Evolutionary conservation across 2,329 filamentous ascomycete species (phyloP), one percentile per base, ranked within the genome.

Genomic region (Trichoderma sp.): DNA sequence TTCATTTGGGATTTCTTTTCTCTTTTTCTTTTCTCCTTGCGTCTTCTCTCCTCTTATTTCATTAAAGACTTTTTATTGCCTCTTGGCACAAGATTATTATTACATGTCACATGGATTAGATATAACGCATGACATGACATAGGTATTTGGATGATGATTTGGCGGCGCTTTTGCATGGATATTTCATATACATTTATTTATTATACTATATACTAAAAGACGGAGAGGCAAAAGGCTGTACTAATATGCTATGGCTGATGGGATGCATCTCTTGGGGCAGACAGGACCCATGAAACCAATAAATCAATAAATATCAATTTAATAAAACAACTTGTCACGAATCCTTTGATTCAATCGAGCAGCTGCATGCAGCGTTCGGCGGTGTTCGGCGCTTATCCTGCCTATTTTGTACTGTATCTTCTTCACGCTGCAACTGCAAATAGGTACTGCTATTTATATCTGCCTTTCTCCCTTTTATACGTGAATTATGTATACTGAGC

Each of bases 261-360:
- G n/a, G n/a, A 56, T 34, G 21, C 63, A 36, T 60, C 34, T 68
- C n/a, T 47, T 56, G 65, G 36, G 36, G 26, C 26, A 60, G 34
- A 69, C 65, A 69, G 65, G 61, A 69, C 65, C 65, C 65, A 60
- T 21, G n/a, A 32, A 68, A 24, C 24, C 30, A 56, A 34, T 15
- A 26, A 66, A 51, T 4, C n/a, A n/a, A 47, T 47, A 32, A 24
- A 60, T 51, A 51, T 24, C 15, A 47, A n/a, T 30, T 34, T 34
- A 67, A 28, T 43, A 53, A n/a, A 28, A 28, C 18, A 36, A 21
- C 43, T 51, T 12, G 43, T 21, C 43, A 9, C 7, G 21, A 47
- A 2, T 21, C 7, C 18, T 47, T 47, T n/a, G 18, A n/a, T 11
- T 1, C 2, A 21, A 21, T 34, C 12, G 57, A 32, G 57, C 9